Evolutionary conservation across 2,329 filamentous ascomycete genomes (phyloP).

Genomic region (Cladosporium sp.): DNA sequence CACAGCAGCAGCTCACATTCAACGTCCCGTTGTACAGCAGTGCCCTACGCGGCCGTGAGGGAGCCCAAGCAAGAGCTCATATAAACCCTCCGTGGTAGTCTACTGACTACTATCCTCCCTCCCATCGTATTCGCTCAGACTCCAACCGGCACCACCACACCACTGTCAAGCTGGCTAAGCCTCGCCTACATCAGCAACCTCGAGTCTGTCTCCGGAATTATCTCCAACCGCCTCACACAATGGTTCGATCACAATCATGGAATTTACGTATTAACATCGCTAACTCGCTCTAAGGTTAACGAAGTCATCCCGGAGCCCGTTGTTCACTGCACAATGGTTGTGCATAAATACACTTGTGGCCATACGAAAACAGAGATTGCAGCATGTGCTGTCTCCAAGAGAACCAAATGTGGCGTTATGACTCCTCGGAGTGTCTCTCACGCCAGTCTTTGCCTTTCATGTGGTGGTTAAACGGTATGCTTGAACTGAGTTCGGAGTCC

Average conservation of each 20-base stretch:
- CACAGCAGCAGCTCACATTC: constrained; percentile 7
- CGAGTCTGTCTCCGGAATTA: constrained; percentile 2
- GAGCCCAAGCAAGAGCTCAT: neutral
- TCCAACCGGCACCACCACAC: neutral
- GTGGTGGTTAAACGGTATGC: constrained; percentile 31
- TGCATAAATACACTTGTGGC: constrained; percentile 43
- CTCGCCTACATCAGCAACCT: neutral
- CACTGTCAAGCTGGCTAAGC: constrained; percentile 4
- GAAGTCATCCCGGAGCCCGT: constrained; percentile 3
- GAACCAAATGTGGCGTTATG: constrained; percentile 34
- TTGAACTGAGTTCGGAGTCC: neutral
- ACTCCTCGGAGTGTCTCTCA: constrained; percentile 42
- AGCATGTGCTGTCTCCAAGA: constrained; percentile 42
- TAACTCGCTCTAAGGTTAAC: constrained; percentile 2
- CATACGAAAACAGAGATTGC: constrained; percentile 39
- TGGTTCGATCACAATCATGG: neutral
- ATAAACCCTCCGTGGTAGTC: neutral
- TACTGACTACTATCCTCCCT: neutral
- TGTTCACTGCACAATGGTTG: constrained; percentile 37
- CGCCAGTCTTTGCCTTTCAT: constrained; percentile 42
- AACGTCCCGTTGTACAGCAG: neutral
- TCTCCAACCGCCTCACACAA: neutral
- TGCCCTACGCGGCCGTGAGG: neutral
- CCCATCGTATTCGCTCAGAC: neutral
- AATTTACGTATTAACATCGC: neutral